Evolutionary conservation across 2,329 filamentous ascomycete genomes (phyloP), one percentile per base, ranked within the genome.

Genomic region (Botrytis paeoniae): DNA sequence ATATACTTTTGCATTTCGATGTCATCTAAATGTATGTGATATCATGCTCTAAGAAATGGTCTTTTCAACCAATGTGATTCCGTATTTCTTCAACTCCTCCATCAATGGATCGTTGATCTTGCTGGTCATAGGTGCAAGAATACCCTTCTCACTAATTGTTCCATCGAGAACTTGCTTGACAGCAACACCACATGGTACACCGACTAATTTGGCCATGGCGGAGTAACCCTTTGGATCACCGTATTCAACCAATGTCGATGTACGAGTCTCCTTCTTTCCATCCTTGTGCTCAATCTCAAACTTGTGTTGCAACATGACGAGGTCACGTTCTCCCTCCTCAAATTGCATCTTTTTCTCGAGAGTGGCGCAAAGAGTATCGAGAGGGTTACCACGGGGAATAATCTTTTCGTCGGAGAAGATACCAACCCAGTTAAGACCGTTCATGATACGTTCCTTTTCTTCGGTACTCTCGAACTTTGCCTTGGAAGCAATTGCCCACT

Each of bases 271-370:
- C 82, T 88, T 89, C 81, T 84, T 88, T 79, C 94, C 94, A 81
- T 96, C 92, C 83, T 91, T 90, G 83, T 92, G 86, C 86, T 96
- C 92, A 77, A 97, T 93, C 81, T 91, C 90, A 82, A 97, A 97
- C 85, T 89, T 91, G 85, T 93, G 92, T 85, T 94, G 92, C 45
- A 94, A 62, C 84, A 92, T 89, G 76, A 96, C 92, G 77, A 97
- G 85, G 83, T 97, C 94, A 74, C 94, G 91, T 89, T 97, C 94
- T 75, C 88, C 91, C 78, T 92, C 86, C 80, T 89, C 92, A 83
- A 91, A 97, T 83, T 93, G 89, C 93, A 97, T 97, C 89, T 97
- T 97, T 86, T 93, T 85, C 86, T 97, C 94, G 43, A 97, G 88
- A 4, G 90, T 92, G 45, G 93, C 93, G 85, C 94, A 97, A 57